phyloP scores from a whole-genome alignment of 345 rosid species.

The Euclidium syriacum region DNA sequence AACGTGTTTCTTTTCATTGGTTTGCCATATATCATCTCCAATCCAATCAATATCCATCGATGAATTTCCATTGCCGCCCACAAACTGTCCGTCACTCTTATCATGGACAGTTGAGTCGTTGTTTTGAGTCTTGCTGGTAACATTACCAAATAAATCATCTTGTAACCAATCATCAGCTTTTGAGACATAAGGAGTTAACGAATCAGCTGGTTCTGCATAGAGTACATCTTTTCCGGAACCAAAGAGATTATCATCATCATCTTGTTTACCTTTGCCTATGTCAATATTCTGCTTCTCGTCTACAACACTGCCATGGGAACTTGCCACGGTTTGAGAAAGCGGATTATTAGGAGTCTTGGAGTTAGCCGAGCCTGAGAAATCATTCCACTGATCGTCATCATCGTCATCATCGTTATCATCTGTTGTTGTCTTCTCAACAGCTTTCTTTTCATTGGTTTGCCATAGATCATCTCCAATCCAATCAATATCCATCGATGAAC shows the following conservation, averaged over 20 bases:
- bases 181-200: slow-evolving; percentile 30
- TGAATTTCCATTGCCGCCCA: slow-evolving; percentile 31
- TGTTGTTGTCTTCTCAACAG: slow-evolving; percentile 20
- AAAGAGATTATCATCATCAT: slow-evolving; percentile 55
- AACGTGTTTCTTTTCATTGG: slow-evolving; percentile 20
- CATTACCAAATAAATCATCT: slow-evolving; percentile 40
- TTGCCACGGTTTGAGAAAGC: slow-evolving; percentile 18
- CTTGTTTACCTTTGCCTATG: slow-evolving; percentile 34
- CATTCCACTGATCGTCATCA: slow-evolving; percentile 75
- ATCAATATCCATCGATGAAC: slow-evolving; percentile 38
- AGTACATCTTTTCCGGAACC: slow-evolving; percentile 39
- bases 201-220: slow-evolving; percentile 31
- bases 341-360: slow-evolving; percentile 30
- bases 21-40: slow-evolving; percentile 35
- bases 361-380: slow-evolving; percentile 55
- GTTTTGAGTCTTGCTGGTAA: slow-evolving; percentile 23
- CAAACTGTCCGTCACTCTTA: slow-evolving; percentile 14
- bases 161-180: slow-evolving; percentile 43
- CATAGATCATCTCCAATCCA: slow-evolving; percentile 38
- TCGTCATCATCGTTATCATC: slow-evolving; percentile 32
- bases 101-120: slow-evolving; percentile 16
- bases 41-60: slow-evolving; percentile 43
- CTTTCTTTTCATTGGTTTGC: slow-evolving; percentile 30
- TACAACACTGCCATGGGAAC: slow-evolving; percentile 21
- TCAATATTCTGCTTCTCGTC: slow-evolving; percentile 36